Evolutionary conservation across 1,139 yeast species (phyloP), one percentile per base, ranked within the genome.

Genomic region (Hanseniaspora gamundiae): DNA sequence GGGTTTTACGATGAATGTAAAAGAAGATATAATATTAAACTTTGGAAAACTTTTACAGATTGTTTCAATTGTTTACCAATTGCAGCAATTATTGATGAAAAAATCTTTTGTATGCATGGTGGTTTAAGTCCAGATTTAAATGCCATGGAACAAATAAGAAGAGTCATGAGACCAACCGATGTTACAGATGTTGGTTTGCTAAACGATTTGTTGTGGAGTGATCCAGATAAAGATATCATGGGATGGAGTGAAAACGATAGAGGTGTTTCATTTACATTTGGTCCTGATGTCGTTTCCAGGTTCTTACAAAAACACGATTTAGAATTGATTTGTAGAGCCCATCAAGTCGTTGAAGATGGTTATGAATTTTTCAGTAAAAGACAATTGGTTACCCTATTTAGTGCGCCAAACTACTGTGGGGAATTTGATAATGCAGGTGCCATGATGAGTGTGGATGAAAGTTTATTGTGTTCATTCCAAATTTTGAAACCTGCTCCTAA

Each of bases 161-260:
- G 95, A 62, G 95, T 91, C 51, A 88, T 87, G 95, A 80, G 98
- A 68, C 97, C 97, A 51, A 91, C 97, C 39, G 97, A 91, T 70
- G 87, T 91, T 58, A 97, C 98, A 43, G 97, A 91, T 65, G 93
- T 85, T 50, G 96, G 98, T 27, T 74, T 91, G 59, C 73, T 91
- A 55, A 88, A 96, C 69, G 98, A 91, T 67, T 74, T 91, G 63
- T 74, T 88, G 57, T 91, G 98, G 98, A 83, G 95, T 4, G 98
- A 91, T 65, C 98, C 98, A 28, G 97, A 88, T 66, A 86, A 88
- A 67, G 96, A 87, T 66, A 86, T 88, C 55, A 86, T 93, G 39
- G 97, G 96, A 14, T 91, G 97, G 97, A 81, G 93, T 51, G 97
- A 91, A 67, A 91, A 91, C 64, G 97, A 91, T 67, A 81, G 97